These are phyloP conservation scores for Claviceps arundinis DNA, from an alignment of 2,329 filamentous ascomycete genomes.

Conservation along the genomic window DNA sequence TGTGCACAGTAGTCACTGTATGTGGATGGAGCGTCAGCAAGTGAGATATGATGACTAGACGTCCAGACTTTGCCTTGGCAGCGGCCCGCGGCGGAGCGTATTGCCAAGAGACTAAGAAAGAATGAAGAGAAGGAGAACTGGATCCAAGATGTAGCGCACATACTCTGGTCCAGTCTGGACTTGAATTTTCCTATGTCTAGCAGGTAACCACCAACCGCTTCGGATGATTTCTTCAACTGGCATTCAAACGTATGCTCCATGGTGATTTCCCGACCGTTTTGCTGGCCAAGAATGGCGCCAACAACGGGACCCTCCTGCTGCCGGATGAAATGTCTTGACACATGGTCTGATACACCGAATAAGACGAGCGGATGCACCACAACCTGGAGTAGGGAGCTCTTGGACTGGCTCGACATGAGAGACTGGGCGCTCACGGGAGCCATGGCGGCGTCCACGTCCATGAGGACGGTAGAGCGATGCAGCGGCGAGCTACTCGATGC, in stretches of 20 bases:
- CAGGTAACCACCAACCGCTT: slow-evolving; percentile 41
- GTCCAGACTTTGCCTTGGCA: neutral
- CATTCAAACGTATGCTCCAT: slow-evolving; percentile 91
- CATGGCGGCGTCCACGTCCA: neutral
- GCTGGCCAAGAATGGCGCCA: slow-evolving; percentile 80
- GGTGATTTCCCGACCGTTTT: slow-evolving; percentile 80
- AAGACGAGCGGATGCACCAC: slow-evolving; percentile 88
- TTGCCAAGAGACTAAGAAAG: neutral
- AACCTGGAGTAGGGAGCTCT: slow-evolving; percentile 62
- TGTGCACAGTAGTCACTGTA: slow-evolving; percentile 78
- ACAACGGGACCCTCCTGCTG: slow-evolving; percentile 63
- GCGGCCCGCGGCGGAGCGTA: neutral
- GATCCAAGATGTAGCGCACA: slow-evolving; percentile 15
- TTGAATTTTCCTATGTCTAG: slow-evolving; percentile 62
- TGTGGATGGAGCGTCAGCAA: neutral
- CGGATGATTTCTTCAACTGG: slow-evolving; percentile 33
- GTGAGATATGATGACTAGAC: too few relatives aligned
- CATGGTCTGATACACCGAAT: slow-evolving; percentile 92
- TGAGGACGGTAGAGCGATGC: neutral
- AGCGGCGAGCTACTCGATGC: neutral
- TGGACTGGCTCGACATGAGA: slow-evolving; percentile 48
- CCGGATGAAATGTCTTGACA: slow-evolving; percentile 78
- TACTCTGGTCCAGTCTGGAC: slow-evolving; percentile 73
- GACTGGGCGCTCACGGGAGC: slow-evolving; percentile 30
- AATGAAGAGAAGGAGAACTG: neutral